Conservation (phyloP, 345 rosid species). For the Cochlearia excelsa region DNA sequence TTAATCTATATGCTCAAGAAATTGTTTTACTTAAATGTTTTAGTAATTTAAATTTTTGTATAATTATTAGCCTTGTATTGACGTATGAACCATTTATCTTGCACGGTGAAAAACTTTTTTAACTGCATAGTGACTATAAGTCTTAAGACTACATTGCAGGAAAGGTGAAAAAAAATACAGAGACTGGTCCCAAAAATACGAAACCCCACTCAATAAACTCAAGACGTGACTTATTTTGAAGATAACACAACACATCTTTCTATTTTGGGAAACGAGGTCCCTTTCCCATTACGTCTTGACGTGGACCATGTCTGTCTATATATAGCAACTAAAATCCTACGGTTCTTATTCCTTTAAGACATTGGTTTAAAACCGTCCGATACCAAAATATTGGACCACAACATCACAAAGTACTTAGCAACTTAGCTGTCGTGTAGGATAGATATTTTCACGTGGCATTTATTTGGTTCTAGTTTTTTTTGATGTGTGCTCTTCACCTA, state of each 20-base stretch:
- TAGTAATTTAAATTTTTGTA: no score
- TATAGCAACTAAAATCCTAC: slow-evolving; percentile 28
- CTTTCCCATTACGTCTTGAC: slow-evolving; percentile 33
- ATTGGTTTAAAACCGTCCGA: slow-evolving; percentile 19
- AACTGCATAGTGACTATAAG: not conserved
- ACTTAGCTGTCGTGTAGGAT: slow-evolving; percentile 40
- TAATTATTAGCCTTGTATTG: no score
- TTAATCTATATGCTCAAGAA: no score
- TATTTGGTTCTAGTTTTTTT: slow-evolving; percentile 32
- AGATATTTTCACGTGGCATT: slow-evolving; percentile 35
- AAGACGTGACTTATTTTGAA: slow-evolving; percentile 31
- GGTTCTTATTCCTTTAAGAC: slow-evolving; percentile 9
- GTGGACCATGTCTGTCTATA: slow-evolving; percentile 33
- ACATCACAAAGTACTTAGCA: slow-evolving; percentile 22
- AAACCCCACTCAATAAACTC: slow-evolving; percentile 24
- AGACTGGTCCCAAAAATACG: slow-evolving; percentile 15
- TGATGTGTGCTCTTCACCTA: slow-evolving; percentile 24
- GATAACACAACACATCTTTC: slow-evolving; percentile 29
- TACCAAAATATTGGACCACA: slow-evolving; percentile 29
- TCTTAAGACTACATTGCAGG: not conserved
- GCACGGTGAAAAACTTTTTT: no score
- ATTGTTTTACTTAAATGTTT: no score
- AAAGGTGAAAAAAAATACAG: not conserved
- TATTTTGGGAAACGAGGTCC: slow-evolving; percentile 32
- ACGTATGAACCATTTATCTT: no score